Conservation (phyloP, 768 basidiomycete species). For the Coprinellus aureogranulatus region DNA sequence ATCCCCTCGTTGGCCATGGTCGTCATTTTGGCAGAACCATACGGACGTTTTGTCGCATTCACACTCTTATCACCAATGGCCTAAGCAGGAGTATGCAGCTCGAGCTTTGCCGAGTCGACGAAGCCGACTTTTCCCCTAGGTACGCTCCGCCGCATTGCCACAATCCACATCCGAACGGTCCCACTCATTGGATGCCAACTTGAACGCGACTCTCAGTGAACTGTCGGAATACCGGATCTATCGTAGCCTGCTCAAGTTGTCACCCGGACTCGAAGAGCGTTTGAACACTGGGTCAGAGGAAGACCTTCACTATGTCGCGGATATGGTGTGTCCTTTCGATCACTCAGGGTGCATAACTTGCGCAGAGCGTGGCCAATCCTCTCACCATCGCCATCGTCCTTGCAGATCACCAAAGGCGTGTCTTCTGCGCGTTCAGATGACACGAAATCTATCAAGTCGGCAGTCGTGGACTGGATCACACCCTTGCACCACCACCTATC, state of each 20-base stretch:
- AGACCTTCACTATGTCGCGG: slow-evolving; percentile 15
- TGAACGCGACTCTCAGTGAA: background rate
- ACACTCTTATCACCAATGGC: slow-evolving; percentile 17
- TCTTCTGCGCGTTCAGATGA: slow-evolving; percentile 18
- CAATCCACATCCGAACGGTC: background rate
- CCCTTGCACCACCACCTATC: slow-evolving; percentile 12
- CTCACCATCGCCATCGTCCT: background rate
- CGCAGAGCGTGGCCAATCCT: background rate
- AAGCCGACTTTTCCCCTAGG: slow-evolving; percentile 4
- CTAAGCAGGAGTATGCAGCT: slow-evolving; percentile 2
- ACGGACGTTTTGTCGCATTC: slow-evolving; percentile 9
- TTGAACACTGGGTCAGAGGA: slow-evolving; percentile 18
- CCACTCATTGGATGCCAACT: too few species aligned
- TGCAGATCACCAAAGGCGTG: slow-evolving; percentile 23
- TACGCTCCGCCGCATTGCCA: background rate
- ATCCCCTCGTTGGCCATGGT: background rate
- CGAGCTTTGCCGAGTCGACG: slow-evolving; percentile 5
- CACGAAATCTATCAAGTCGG: slow-evolving; percentile 16
- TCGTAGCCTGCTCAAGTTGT: slow-evolving; percentile 2
- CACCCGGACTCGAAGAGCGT: slow-evolving; percentile 8
- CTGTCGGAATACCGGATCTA: background rate
- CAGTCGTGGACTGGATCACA: slow-evolving; percentile 23
- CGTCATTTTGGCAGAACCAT: background rate
- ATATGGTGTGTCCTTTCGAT: slow-evolving; percentile 12
- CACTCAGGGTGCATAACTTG: too few species aligned